phyloP scores from a whole-genome alignment of 805 yeast species.

The Hanseniaspora valbyensis region DNA sequence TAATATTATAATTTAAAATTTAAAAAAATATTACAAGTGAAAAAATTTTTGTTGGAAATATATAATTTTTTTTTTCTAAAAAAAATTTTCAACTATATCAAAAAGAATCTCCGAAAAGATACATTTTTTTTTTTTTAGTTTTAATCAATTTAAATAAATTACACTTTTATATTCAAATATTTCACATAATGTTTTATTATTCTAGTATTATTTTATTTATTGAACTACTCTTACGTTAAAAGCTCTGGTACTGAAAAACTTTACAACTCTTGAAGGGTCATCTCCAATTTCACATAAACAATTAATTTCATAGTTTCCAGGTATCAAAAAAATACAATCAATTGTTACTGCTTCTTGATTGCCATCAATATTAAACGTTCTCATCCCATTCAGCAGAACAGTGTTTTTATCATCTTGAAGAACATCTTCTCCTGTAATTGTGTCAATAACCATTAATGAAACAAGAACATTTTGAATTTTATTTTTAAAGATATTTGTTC shows the following conservation, averaged over 20 bases:
- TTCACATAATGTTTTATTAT: no score
- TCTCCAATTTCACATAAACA: conserved; percentile 13
- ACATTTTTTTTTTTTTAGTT: no score
- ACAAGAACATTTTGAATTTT: conserved; percentile 1
- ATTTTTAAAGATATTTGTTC: background rate
- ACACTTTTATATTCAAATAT: no score
- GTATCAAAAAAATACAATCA: background rate
- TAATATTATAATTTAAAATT: no score
- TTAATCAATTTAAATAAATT: background rate
- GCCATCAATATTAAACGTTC: conserved; percentile 9
- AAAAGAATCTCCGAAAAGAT: no score
- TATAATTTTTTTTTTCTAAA: no score
- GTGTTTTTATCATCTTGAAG: background rate
- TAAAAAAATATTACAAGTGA: background rate
- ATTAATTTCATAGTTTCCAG: conserved; percentile 15
- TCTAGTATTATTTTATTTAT: no score
- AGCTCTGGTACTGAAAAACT: conserved; percentile 11
- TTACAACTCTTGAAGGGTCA: conserved; percentile 11
- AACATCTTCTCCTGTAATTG: conserved; percentile 12
- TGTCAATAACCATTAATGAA: conserved; percentile 15
- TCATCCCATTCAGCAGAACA: conserved; percentile 14
- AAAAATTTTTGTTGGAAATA: background rate
- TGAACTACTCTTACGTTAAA: conserved; percentile 3
- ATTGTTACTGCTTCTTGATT: background rate
- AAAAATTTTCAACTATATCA: no score